phyloP scores from a whole-genome alignment of 768 basidiomycete species.

The Auricularia sp. region DNA sequence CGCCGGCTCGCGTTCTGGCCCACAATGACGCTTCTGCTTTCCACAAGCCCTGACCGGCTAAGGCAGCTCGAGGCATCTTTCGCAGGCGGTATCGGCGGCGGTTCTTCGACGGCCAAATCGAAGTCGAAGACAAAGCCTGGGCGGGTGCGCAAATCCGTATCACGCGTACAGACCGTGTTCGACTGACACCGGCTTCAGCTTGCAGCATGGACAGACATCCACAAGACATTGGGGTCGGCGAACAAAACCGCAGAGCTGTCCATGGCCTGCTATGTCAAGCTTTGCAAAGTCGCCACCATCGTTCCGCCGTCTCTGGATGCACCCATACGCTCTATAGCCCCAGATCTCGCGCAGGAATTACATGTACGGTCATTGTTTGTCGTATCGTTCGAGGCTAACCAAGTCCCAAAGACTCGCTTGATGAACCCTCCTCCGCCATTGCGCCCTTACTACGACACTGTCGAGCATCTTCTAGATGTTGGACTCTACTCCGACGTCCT shows the following conservation, averaged over 20 bases:
- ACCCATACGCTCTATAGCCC: slow-evolving; percentile 53
- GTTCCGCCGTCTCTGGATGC: slow-evolving; percentile 43
- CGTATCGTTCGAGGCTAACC: slow-evolving; percentile 14
- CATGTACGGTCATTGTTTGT: slow-evolving; percentile 39
- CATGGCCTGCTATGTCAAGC: slow-evolving; percentile 63
- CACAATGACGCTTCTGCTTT: slow-evolving; percentile 61
- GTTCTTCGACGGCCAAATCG: background rate
- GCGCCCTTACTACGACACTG: slow-evolving; percentile 57
- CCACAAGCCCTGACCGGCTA: slow-evolving; percentile 67
- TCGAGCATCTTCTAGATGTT: slow-evolving; percentile 60
- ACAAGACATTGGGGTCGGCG: slow-evolving; percentile 44
- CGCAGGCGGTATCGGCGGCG: background rate
- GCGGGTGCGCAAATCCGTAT: background rate
- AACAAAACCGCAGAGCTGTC: slow-evolving; percentile 59
- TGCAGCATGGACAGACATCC: slow-evolving; percentile 27
- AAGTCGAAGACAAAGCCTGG: background rate
- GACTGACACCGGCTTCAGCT: background rate
- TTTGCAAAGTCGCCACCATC: slow-evolving; percentile 62
- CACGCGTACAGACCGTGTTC: background rate
- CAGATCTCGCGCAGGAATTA: slow-evolving; percentile 71
- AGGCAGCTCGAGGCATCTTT: slow-evolving; percentile 26
- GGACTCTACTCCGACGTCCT: slow-evolving; percentile 67
- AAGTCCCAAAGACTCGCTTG: slow-evolving; percentile 13
- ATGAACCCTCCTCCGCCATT: slow-evolving; percentile 24
- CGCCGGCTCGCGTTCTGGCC: slow-evolving; percentile 66